Evolutionary conservation across 331 rosid species (phyloP).

Genomic region (Quercus tomentella): DNA sequence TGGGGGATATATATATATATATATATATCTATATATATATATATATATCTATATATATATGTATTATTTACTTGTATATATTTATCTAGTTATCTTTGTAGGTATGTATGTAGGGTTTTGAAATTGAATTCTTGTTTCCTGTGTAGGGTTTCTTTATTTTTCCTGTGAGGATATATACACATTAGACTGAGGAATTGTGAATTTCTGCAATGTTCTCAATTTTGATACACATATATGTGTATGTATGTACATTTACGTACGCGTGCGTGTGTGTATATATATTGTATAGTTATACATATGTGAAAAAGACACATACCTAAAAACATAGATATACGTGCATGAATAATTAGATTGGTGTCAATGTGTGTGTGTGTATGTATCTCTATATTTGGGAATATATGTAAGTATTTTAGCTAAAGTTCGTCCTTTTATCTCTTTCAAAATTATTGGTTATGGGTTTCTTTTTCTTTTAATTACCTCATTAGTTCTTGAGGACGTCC

Average conservation of each 20-base stretch:
- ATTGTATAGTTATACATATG: background rate
- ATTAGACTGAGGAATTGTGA: background rate
- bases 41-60: too few species aligned
- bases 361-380: background rate
- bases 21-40: too few species aligned
- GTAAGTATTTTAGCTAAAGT: background rate
- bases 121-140: background rate
- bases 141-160: background rate
- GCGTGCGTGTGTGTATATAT: background rate
- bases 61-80: too few species aligned
- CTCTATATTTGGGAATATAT: background rate
- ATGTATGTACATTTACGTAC: too few species aligned
- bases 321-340: background rate
- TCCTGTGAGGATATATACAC: background rate
- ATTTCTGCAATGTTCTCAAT: background rate
- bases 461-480: background rate
- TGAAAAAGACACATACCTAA: background rate
- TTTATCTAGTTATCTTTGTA: too few species aligned
- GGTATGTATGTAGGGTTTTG: background rate
- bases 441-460: background rate
- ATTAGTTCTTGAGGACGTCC: background rate
- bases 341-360: background rate
- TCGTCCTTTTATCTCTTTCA: background rate
- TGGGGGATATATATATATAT: too few species aligned
- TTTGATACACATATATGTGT: background rate